A percentile compares a stretch with the other conserved stretches of the same genome.
Evolutionary conservation across 768 basidiomycete species (phyloP).

Genomic region (Pleurotus tuber-regium): DNA sequence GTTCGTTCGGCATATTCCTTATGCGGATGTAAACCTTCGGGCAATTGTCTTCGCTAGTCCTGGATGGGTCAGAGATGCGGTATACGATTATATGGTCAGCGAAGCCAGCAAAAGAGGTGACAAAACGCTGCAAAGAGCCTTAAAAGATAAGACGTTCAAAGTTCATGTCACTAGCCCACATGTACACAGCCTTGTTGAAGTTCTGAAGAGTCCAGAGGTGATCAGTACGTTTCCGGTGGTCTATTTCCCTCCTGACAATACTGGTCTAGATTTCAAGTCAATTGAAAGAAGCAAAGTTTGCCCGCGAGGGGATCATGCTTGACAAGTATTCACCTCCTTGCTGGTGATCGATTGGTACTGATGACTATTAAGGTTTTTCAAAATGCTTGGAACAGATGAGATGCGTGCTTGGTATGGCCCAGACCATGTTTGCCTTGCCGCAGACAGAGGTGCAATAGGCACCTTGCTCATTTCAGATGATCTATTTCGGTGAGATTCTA

Average conservation of each 20-base stretch:
- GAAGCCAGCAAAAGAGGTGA: slow-evolving; percentile 83
- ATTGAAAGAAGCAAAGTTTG: slow-evolving; percentile 95
- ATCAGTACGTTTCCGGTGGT: slow-evolving; percentile 3
- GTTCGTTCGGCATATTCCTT: slow-evolving; percentile 90
- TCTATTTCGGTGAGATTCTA: slow-evolving; percentile 71
- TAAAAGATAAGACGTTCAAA: slow-evolving; percentile 82
- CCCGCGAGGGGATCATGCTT: slow-evolving; percentile 85
- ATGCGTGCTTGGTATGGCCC: slow-evolving; percentile 99
- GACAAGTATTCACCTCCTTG: too few relatives aligned
- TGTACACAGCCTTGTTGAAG: slow-evolving; percentile 94
- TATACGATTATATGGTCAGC: slow-evolving; percentile 77
- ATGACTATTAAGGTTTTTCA: too few relatives aligned
- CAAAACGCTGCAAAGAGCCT: slow-evolving; percentile 71
- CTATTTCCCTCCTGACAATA: slow-evolving; percentile 1
- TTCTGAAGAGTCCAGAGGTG: slow-evolving; percentile 93
- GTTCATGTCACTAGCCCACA: slow-evolving; percentile 93
- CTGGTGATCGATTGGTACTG: too few relatives aligned
- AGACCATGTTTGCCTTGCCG: slow-evolving; percentile 88
- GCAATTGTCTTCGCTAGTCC: slow-evolving; percentile 97
- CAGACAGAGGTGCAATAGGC: slow-evolving; percentile 91
- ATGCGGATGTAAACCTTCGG: slow-evolving; percentile 62
- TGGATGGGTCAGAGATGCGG: slow-evolving; percentile 90
- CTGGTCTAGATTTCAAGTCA: slow-evolving; percentile 59
- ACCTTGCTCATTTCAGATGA: slow-evolving; percentile 94
- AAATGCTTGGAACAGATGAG: slow-evolving; percentile 94